These are phyloP conservation scores for Prunus mongolica DNA, from an alignment of 306 rosid species.

Conservation along the genomic window DNA sequence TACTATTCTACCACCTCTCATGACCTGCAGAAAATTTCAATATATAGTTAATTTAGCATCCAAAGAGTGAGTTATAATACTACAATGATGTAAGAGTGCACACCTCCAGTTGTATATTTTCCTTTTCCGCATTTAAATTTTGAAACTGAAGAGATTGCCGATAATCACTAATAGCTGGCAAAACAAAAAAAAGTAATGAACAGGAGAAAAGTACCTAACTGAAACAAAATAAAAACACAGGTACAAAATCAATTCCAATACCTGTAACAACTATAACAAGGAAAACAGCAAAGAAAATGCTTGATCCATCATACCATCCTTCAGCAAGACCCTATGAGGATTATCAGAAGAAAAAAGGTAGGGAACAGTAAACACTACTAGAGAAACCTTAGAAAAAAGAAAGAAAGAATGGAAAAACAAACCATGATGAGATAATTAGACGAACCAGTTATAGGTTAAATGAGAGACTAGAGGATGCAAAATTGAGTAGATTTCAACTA, in stretches of 20 bases:
- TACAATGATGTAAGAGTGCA: slow-evolving; percentile 23
- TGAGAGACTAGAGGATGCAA: neutral
- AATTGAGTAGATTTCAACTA: neutral
- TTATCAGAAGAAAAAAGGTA: slow-evolving; percentile 17
- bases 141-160: slow-evolving; percentile 93
- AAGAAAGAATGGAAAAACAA: neutral
- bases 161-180: slow-evolving; percentile 86
- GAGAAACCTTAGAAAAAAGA: neutral
- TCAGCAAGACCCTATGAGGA: slow-evolving; percentile 59
- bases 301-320: slow-evolving; percentile 98
- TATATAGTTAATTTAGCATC: slow-evolving; percentile 27
- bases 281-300: slow-evolving; percentile 82
- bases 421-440: slow-evolving; percentile 5
- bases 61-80: neutral
- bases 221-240: neutral
- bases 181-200: neutral
- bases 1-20: slow-evolving; percentile 74
- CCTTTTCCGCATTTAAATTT: slow-evolving; percentile 83
- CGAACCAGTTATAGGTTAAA: neutral
- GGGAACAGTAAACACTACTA: slow-evolving; percentile 6
- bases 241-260: slow-evolving; percentile 24
- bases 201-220: neutral
- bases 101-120: slow-evolving; percentile 91
- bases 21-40: slow-evolving; percentile 54
- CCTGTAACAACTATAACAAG: slow-evolving; percentile 95